Evolutionary conservation across 2,329 filamentous ascomycete genomes (phyloP).

Genomic region (Dendrostoma leiphaemia): DNA sequence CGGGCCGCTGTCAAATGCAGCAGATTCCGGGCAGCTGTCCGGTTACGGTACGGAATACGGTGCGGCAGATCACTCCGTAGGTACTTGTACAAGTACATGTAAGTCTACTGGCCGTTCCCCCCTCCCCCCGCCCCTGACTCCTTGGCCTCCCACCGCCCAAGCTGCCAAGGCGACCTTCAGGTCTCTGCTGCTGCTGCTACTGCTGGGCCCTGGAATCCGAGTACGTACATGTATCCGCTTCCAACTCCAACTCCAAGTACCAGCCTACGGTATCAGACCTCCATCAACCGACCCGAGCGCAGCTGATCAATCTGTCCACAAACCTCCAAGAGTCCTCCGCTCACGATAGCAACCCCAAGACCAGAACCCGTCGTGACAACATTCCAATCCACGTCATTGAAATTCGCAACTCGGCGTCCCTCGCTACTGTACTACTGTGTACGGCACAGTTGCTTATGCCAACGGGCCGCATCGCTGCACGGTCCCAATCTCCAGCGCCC

Average conservation of each 20-base stretch:
- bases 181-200: too few species aligned
- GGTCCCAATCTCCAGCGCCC: not conserved
- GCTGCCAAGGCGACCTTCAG: too few species aligned
- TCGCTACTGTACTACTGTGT: too few species aligned
- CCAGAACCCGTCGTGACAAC: not conserved
- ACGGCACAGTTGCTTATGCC: not conserved
- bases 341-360: not conserved
- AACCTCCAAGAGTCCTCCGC: not conserved
- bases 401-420: not conserved
- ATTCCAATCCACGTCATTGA: not conserved
- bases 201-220: not conserved
- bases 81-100: too few species aligned
- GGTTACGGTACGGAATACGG: too few species aligned
- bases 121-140: too few species aligned
- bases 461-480: not conserved
- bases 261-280: constrained; percentile 1
- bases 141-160: too few species aligned
- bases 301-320: not conserved
- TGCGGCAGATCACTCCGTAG: too few species aligned
- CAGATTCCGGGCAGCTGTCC: too few species aligned
- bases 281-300: constrained; percentile 2
- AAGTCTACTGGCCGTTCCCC: too few species aligned
- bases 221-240: not conserved
- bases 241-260: not conserved
- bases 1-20: too few species aligned